These are phyloP conservation scores for Begonia fuchsioides DNA, from an alignment of 306 rosid species.

Conservation along the genomic window DNA sequence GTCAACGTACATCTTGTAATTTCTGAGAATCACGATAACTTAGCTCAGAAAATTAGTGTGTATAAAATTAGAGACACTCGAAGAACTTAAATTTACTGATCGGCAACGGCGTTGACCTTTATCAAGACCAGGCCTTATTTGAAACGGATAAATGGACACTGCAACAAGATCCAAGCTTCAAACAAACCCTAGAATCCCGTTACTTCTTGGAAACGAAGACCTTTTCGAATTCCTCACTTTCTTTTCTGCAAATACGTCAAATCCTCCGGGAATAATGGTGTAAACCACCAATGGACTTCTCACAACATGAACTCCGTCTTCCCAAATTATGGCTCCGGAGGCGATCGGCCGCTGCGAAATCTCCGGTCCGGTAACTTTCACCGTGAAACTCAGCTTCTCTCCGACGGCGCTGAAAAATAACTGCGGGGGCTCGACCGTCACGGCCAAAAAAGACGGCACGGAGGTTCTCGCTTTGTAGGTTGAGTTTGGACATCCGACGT, in stretches of 20 bases:
- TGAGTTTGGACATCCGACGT: slow-evolving; percentile 17
- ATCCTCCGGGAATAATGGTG: slow-evolving; percentile 14
- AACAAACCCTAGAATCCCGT: too few species aligned
- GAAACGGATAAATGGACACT: too few species aligned
- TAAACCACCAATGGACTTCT: slow-evolving; percentile 18
- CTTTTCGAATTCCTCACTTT: too few species aligned
- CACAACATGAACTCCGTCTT: slow-evolving; percentile 8
- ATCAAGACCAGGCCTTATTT: too few species aligned
- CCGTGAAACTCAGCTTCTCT: slow-evolving; percentile 6
- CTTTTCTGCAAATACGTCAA: background rate
- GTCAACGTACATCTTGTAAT: too few species aligned
- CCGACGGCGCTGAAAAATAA: slow-evolving; percentile 11
- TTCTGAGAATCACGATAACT: too few species aligned
- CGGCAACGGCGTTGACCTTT: too few species aligned
- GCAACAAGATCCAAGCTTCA: too few species aligned
- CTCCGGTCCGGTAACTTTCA: slow-evolving; percentile 6
- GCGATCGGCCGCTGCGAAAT: slow-evolving; percentile 7
- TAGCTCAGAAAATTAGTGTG: too few species aligned
- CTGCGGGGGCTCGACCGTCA: slow-evolving; percentile 2
- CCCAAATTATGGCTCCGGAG: slow-evolving; percentile 12
- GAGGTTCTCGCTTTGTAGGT: background rate
- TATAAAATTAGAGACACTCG: too few species aligned
- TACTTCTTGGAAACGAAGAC: too few species aligned
- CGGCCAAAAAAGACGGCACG: background rate
- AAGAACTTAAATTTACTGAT: too few species aligned